Conservation (phyloP, 176 grass and related monocot species). For the Eleusine indica region DNA sequence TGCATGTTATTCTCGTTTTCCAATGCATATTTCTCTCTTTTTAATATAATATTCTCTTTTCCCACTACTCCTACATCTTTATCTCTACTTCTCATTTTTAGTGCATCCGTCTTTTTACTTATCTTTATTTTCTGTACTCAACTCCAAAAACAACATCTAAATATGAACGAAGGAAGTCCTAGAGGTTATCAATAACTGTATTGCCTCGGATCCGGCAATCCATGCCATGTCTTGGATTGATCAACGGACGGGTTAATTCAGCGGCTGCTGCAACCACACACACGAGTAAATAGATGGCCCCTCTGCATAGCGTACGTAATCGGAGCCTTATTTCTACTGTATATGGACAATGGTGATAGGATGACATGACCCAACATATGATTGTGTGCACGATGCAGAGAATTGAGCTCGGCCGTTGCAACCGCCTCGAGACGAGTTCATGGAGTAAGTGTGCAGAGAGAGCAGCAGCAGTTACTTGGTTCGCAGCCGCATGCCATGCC, state of each 20-base stretch:
- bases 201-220: background rate
- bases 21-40: too few species aligned
- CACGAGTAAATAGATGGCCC: background rate
- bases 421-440: conserved; percentile 16
- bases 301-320: background rate
- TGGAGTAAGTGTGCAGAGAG: conserved; percentile 26
- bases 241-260: conserved; percentile 24
- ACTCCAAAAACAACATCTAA: too few species aligned
- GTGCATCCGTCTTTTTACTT: too few species aligned
- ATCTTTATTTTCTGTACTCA: too few species aligned
- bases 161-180: too few species aligned
- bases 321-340: background rate
- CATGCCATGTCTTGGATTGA: conserved; percentile 1
- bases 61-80: too few species aligned
- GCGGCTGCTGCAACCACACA: background rate
- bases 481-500: background rate
- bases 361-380: background rate
- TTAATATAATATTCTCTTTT: too few species aligned
- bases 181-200: background rate
- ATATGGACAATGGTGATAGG: background rate
- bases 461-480: conserved; percentile 39
- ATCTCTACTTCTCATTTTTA: too few species aligned
- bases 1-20: too few species aligned
- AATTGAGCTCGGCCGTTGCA: background rate
- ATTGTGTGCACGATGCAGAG: conserved; percentile 38